Evolutionary conservation across 805 yeast genomes (phyloP), one percentile per base, ranked within the genome.

Genomic region (Kodamaea laetipori): DNA sequence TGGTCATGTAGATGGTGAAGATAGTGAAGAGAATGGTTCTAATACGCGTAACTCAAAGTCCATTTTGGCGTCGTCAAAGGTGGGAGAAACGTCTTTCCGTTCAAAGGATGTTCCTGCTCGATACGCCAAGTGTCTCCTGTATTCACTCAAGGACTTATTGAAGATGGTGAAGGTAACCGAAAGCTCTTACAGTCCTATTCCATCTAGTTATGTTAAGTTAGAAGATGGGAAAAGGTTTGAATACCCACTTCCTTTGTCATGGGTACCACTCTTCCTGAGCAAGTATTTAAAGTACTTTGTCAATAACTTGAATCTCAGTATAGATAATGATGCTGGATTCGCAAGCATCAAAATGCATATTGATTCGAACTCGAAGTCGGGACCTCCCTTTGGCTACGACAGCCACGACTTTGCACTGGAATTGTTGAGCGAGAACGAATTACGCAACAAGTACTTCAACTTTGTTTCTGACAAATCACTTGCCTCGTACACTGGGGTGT

Each of bases 391-490:
- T 33, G 34, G 43, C 18, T 12, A 21, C 6, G 38, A 21, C 13
- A 35, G 11, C 6, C 15, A 12, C 3, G 37, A 33, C 25, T 12
- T 21, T 13, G 9, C 37, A 4, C 26, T 19, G 38, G 38, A 35
- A 21, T 6, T 23, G 18, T 8, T 35, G 15, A 24, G 38, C 38
- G 40, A 25, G 25, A 13, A 23, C 10, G 39, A 48, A 45, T 28
- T 37, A 18, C 34, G 30, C 27, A 48, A 48, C 17, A 53, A 57
- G 21, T 67, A 55, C 51, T 62, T 51, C 51, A 71, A 71, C 50
- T 71, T 71, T 49, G 61, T 71, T 17, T 49, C 71, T 10, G 68
- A 71, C 43, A 61, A 63, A 39, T 62, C 66, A 4, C 57, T 71
- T 4, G 46, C 50, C 12, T 54, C 66, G 3, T 52, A 64, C 3